These are phyloP conservation scores for Petunia secreta DNA, from an alignment of 257 asterid genomes.

Conservation along the genomic window DNA sequence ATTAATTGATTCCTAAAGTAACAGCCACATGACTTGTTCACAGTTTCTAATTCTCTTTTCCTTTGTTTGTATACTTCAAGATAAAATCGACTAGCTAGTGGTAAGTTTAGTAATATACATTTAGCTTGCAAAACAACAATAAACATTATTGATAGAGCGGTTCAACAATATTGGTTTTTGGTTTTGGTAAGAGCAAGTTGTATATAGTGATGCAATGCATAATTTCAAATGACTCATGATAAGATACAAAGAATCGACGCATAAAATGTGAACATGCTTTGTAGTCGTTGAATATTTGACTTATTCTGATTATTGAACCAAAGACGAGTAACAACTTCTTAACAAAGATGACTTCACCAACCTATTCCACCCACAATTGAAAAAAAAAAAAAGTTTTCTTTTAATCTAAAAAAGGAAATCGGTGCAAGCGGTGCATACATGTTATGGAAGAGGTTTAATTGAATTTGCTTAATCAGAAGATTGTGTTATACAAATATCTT, in stretches of 20 bases:
- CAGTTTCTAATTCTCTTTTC: background rate
- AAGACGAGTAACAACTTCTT: background rate
- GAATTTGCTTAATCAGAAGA: background rate
- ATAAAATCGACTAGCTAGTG: background rate
- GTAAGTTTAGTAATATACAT: background rate
- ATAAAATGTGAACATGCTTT: background rate
- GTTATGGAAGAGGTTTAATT: background rate
- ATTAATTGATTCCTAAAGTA: background rate
- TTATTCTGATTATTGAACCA: background rate
- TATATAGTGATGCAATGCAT: background rate
- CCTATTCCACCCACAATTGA: background rate
- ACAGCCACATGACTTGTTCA: background rate
- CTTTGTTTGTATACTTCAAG: background rate
- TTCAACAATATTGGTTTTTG: conserved; percentile 3
- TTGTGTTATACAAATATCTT: background rate
- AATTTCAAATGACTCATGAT: background rate
- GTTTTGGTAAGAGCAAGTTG: conserved; percentile 18
- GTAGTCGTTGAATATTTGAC: background rate
- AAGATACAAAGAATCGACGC: background rate
- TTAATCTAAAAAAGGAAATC: background rate
- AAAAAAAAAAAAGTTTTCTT: background rate
- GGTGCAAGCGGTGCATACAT: background rate
- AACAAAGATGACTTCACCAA: background rate
- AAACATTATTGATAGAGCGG: background rate
- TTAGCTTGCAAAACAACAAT: background rate